phyloP scores from a whole-genome alignment of 495 filamentous ascomycete genomes.

The Lineolata rhizophorae region DNA sequence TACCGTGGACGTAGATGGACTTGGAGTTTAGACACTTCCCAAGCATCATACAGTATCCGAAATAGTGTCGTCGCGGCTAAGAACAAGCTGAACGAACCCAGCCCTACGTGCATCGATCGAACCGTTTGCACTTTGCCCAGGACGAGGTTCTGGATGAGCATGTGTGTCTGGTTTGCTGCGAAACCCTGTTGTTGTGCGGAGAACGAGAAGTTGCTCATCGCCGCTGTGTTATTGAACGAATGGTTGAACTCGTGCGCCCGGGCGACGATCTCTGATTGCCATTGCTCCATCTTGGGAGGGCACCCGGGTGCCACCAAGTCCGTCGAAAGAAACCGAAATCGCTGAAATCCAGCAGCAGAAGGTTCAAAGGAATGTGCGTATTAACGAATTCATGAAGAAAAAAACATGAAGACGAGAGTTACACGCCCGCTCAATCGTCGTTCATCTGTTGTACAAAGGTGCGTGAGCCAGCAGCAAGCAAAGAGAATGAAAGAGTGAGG shows the following conservation, averaged over 20 bases:
- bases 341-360: too few relatives aligned
- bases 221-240: too few relatives aligned
- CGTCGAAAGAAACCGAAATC: too few relatives aligned
- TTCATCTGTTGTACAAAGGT: conserved; percentile 7
- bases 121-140: conserved; percentile 9
- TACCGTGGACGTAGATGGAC: conserved; percentile 7
- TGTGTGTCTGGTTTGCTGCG: conserved; percentile 7
- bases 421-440: conserved; percentile 10
- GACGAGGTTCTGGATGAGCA: conserved; percentile 9
- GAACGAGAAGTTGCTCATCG: too few relatives aligned
- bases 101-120: conserved; percentile 10
- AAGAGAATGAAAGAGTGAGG: conserved; percentile 10
- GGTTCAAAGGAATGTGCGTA: too few relatives aligned
- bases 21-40: conserved; percentile 6
- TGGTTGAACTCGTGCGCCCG: too few relatives aligned
- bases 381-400: conserved; percentile 9
- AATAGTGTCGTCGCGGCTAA: conserved; percentile 7
- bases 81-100: conserved; percentile 11
- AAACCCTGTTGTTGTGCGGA: neutral
- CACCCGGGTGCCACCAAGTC: too few relatives aligned
- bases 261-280: too few relatives aligned
- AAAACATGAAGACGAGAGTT: conserved; percentile 12
- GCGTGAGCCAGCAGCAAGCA: conserved; percentile 14
- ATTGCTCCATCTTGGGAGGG: too few relatives aligned
- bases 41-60: conserved; percentile 10